A percentile compares a stretch with the other conserved stretches of the same genome.
These are phyloP conservation scores for Boechera divaricarpa DNA, from an alignment of 345 rosid genomes.

Conservation along the genomic window DNA sequence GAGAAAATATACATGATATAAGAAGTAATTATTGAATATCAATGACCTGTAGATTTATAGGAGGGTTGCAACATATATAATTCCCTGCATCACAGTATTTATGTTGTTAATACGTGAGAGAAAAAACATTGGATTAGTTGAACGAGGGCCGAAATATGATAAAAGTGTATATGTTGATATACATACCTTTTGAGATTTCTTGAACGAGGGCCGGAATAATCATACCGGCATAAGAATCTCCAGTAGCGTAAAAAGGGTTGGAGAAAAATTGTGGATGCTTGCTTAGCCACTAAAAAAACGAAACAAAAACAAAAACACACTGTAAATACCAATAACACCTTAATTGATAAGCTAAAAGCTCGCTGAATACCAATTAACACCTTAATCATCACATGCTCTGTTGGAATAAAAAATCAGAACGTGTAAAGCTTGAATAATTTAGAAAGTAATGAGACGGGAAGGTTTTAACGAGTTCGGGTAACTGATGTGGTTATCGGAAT, in stretches of 20 bases:
- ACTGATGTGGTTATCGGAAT: too few relatives aligned
- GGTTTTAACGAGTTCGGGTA: too few relatives aligned
- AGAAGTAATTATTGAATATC: background rate
- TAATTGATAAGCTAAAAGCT: too few relatives aligned
- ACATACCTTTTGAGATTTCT: constrained; percentile 38
- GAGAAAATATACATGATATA: too few relatives aligned
- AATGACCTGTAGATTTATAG: constrained; percentile 45
- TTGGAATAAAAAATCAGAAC: too few relatives aligned
- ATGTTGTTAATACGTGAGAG: background rate
- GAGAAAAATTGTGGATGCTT: constrained; percentile 55
- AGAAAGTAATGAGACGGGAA: too few relatives aligned
- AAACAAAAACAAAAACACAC: background rate
- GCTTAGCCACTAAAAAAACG: constrained; percentile 55
- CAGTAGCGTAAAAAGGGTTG: constrained; percentile 56
- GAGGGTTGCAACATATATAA: constrained; percentile 16
- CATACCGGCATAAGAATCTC: constrained; percentile 70
- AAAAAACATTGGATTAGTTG: too few relatives aligned
- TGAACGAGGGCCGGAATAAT: constrained; percentile 58
- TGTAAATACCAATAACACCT: too few relatives aligned
- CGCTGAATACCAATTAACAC: too few relatives aligned
- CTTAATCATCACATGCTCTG: too few relatives aligned
- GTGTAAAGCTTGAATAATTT: too few relatives aligned
- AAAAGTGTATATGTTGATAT: background rate
- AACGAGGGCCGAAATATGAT: too few relatives aligned
- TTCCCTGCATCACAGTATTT: background rate